Base-by-base conservation (phyloP, 257 asterid genomes). In the Scutellaria galericulata region DNA sequence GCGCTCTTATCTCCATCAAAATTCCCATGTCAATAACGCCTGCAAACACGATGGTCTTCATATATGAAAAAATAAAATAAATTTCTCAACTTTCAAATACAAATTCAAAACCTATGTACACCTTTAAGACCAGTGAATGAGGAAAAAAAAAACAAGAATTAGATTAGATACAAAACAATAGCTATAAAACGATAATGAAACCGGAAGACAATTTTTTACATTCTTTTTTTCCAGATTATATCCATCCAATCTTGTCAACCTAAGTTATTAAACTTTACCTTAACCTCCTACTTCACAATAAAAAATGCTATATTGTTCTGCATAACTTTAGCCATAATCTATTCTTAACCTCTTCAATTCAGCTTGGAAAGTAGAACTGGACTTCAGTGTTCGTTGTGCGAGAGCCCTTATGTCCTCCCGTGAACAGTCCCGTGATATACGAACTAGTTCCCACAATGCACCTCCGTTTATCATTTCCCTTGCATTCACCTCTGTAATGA, bases 361-460 rank as follows among this genome's bases (percentile, higher is more conserved):
- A 7, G 90, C 82, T 58, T 72, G 86, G 75, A 91, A 89, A 59
- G 79, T 70, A 11, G 91, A 80, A 84, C 78, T 86, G 37, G 85
- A 82, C 64, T 81, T 85, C 39, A 86, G 80, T 9, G 87, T 88
- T 62, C 87, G 84, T 39, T 54, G 80, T 7, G 95, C 97, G 14
- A 91, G 95, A 56, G 83, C 82, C 74, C 86, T 81, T 76, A 87
- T 82, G 74, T 89, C 97, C 22, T 89, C 95, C 46, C 95, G 84
- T 50, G 90, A 77, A 77, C 97, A 87, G 52, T 87, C 91, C 66
- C 82, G 81, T 7, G 95, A 86, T 53, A 89, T 83, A 48, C 90
- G 92, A 72, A 89, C 91, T 22, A 91, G 95, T 78, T 89, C 95
- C 96, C 95, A 82, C 52, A 89, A 27, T 4, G 96, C 96, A 55